phyloP scores from a whole-genome alignment of 345 rosid genomes.

The Eucalyptus rudis region DNA sequence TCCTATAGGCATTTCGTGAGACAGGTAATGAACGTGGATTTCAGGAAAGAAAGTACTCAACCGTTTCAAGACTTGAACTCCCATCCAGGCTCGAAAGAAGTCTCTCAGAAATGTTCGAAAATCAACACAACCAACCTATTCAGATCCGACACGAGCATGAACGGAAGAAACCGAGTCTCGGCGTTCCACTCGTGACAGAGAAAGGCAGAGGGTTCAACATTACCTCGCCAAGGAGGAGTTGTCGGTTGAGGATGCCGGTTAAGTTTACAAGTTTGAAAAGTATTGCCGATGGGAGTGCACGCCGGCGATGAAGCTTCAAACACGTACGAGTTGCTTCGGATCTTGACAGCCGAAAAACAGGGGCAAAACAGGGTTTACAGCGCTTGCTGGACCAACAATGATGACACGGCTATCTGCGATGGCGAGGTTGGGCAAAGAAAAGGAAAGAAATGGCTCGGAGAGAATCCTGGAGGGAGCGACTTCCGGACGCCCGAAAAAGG shows the following conservation, averaged over 20 bases:
- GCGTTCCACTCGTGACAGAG: neutral
- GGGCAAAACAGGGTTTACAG: no score
- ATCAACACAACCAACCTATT: neutral
- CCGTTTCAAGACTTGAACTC: neutral
- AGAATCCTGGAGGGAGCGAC: neutral
- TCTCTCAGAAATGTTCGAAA: neutral
- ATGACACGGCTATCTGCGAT: no score
- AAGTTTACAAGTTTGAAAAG: neutral
- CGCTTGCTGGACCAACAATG: no score
- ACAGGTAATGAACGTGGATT: neutral
- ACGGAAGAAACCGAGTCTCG: neutral
- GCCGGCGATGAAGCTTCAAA: no score
- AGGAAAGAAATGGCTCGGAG: neutral
- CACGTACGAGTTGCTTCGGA: no score
- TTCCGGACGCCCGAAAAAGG: neutral
- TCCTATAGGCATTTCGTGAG: neutral
- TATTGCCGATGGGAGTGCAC: neutral
- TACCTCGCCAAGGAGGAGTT: neutral
- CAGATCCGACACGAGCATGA: neutral
- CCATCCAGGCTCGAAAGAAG: neutral
- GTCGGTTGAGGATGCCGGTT: neutral
- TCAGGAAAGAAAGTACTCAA: neutral
- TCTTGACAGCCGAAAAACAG: no score
- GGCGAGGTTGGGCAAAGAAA: neutral
- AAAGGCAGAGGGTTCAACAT: neutral